Conservation (phyloP, 805 yeast species). For the Ogataea polymorpha region DNA sequence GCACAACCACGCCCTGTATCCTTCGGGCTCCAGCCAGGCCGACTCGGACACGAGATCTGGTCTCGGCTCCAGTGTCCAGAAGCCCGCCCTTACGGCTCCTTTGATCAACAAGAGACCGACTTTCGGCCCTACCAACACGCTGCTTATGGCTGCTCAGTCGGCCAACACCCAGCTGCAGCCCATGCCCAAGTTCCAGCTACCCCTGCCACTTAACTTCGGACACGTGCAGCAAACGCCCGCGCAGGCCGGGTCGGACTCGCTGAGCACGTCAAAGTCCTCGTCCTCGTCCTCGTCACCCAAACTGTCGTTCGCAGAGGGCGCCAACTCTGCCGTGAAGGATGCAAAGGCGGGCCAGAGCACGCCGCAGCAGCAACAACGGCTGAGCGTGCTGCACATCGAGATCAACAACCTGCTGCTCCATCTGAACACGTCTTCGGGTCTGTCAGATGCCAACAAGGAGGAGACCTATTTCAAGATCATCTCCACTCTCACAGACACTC, state of each 20-base stretch:
- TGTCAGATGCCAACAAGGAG: conserved; percentile 26
- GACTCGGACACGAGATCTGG: conserved; percentile 10
- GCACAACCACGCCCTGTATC: conserved; percentile 52
- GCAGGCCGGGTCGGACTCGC: conserved; percentile 12
- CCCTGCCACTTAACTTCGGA: conserved; percentile 21
- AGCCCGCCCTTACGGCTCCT: conserved; percentile 7
- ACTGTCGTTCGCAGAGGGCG: conserved; percentile 14
- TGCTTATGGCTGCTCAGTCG: conserved; percentile 25
- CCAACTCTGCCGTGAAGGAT: conserved; percentile 2
- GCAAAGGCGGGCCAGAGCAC: not conserved
- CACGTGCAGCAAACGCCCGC: conserved; percentile 11
- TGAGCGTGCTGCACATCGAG: conserved; percentile 27
- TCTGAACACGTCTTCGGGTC: conserved; percentile 21
- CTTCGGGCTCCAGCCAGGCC: conserved; percentile 10
- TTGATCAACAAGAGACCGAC: conserved; percentile 11
- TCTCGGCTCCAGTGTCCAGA: conserved; percentile 6
- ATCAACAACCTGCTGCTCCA: conserved; percentile 29
- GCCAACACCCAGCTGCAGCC: conserved; percentile 16
- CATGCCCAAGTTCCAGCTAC: conserved; percentile 22
- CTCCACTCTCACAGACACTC: conserved; percentile 20
- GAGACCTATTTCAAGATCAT: conserved; percentile 26
- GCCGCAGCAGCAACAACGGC: conserved; percentile 16
- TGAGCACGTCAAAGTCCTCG: conserved; percentile 20
- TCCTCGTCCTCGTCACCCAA: conserved; percentile 22
- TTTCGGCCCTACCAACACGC: conserved; percentile 25